Base-by-base conservation (phyloP, 2,329 filamentous ascomycete species). In the Torrubiella hemipterigena region DNA sequence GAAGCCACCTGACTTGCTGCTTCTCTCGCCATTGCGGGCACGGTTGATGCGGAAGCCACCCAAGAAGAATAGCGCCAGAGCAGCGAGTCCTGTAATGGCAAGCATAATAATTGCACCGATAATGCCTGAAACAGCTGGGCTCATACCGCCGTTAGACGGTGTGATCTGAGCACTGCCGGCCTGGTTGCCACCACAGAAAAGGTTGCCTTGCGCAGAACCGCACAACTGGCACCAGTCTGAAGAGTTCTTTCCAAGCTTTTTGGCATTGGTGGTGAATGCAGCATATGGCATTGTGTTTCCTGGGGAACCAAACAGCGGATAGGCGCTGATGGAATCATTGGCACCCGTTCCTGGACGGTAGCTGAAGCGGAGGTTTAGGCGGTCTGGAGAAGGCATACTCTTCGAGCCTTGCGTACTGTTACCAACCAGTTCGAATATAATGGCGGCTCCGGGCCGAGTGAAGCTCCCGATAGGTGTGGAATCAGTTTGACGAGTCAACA, bases 361-460 rank as follows among this genome's bases (percentile, higher is more conserved):
- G 4, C 67, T 48, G 46, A 77, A 72, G n/a, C 71, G 64, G 5
- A 77, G 62, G 34, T 52, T 59, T 12, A 75, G 51, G 14, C 66
- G 55, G 8, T 55, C 44, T 0, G 41, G 34, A 3, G 39, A 28
- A 1, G 60, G 59, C 35, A 36, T 36, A 16, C 17, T 41, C 39
- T 24, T 40, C 31, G 31, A 36, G 26, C 35, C 34, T 3, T 20
- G 9, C 6, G 5, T 5, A 14, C 6, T 24, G 5, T 42, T 32
- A 9, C 52, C 50, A 20, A 61, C 50, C 13, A 77, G 51, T 56
- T 94, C 86, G 48, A 91, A 86, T 0, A 71, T 61, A 67, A 93
- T 78, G 24, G 73, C 69, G 1, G 76, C 77, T 0, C 84, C 85
- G 22, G 85, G 83, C 40, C 77, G 67, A 0, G 81, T 76, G 11